phyloP scores from a whole-genome alignment of 1,284 basidiomycete species.

The Vanrija sp. region DNA sequence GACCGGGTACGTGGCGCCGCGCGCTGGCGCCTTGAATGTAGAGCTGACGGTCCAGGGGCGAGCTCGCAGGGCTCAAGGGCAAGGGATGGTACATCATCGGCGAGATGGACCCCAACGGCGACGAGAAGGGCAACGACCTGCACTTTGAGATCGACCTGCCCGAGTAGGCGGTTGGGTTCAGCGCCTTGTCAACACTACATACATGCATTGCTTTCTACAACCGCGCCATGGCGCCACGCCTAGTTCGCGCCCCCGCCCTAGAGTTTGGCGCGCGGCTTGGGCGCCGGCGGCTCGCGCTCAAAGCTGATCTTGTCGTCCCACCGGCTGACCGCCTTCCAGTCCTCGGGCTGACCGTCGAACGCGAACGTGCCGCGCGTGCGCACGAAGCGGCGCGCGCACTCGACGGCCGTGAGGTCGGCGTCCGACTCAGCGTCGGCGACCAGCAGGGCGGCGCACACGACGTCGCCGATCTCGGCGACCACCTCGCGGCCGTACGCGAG shows the following conservation, averaged over 20 bases:
- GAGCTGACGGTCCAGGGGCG: too few relatives aligned
- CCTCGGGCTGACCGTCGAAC: not conserved
- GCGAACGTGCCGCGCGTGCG: not conserved
- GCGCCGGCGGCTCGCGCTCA: slow-evolving; percentile 1
- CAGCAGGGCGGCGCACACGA: slow-evolving; percentile 11
- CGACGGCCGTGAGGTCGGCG: slow-evolving; percentile 4
- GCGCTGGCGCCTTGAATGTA: too few relatives aligned
- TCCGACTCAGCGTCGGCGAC: slow-evolving; percentile 15
- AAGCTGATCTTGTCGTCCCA: slow-evolving; percentile 16
- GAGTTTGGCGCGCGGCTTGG: slow-evolving; percentile 1
- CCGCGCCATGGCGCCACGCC: not conserved
- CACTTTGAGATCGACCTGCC: not conserved
- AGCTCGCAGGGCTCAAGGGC: too few relatives aligned
- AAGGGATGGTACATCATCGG: too few relatives aligned
- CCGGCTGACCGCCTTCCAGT: slow-evolving; percentile 2
- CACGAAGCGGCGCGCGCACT: slow-evolving; percentile 10
- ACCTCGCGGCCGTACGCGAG: slow-evolving; percentile 7
- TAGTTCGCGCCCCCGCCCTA: not conserved
- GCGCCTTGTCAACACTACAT: not conserved
- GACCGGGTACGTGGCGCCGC: too few relatives aligned
- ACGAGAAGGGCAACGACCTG: too few relatives aligned
- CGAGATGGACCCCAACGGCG: too few relatives aligned
- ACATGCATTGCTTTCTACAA: not conserved
- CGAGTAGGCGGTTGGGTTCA: not conserved
- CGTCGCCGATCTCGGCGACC: slow-evolving; percentile 5